These are phyloP conservation scores for Talaromyces ruber DNA, from an alignment of 495 filamentous ascomycete genomes.

Conservation along the genomic window DNA sequence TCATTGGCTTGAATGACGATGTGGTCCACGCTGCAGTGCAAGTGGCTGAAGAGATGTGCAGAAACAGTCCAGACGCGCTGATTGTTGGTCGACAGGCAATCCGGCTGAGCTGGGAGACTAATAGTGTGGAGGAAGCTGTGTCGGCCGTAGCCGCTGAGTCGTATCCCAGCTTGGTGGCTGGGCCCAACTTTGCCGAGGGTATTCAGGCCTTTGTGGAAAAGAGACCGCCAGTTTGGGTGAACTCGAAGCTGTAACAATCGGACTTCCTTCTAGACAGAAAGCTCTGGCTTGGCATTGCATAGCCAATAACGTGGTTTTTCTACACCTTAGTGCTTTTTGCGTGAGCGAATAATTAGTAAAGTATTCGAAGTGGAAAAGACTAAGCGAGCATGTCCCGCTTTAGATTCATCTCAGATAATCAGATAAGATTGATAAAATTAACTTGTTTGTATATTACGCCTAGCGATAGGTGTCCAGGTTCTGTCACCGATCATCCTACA, in stretches of 20 bases:
- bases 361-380: neutral
- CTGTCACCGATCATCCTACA: neutral
- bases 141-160: slow-evolving; percentile 45
- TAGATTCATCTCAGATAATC: neutral
- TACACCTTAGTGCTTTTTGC: neutral
- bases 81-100: slow-evolving; percentile 59
- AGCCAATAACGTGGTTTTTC: neutral
- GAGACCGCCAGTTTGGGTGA: slow-evolving; percentile 60
- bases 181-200: slow-evolving; percentile 72
- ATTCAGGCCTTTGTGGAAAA: slow-evolving; percentile 75
- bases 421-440: slow-evolving; percentile 2
- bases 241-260: slow-evolving; percentile 58
- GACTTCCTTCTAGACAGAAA: neutral
- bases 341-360: neutral
- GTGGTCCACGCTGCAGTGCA: slow-evolving; percentile 43
- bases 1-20: slow-evolving; percentile 39
- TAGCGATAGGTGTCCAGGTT: neutral
- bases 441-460: neutral
- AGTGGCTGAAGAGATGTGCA: slow-evolving; percentile 32
- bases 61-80: slow-evolving; percentile 64
- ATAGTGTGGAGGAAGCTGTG: slow-evolving; percentile 56
- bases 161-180: slow-evolving; percentile 51
- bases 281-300: neutral
- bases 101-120: slow-evolving; percentile 57
- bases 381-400: neutral